These are phyloP conservation scores for Trichomonascaceae sp. DNA, from an alignment of 1,139 yeast genomes.

Conservation along the genomic window DNA sequence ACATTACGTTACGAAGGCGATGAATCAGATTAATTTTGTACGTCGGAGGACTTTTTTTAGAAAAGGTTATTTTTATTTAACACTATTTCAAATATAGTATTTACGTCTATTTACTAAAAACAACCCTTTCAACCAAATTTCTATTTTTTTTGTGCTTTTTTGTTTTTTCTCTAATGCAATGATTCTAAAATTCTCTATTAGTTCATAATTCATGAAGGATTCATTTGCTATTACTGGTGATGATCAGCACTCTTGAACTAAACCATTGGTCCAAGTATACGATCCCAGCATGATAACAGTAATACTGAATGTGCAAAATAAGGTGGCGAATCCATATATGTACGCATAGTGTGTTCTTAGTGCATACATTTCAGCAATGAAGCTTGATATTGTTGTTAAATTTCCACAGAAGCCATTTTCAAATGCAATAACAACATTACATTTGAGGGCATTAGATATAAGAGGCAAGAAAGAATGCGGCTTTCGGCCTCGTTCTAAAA, in stretches of 20 bases:
- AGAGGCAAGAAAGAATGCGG: slow-evolving; percentile 22
- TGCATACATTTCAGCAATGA: slow-evolving; percentile 57
- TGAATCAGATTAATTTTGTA: slow-evolving; percentile 1
- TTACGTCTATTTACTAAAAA: neutral
- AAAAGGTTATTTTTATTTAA: neutral
- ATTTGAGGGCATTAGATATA: slow-evolving; percentile 34
- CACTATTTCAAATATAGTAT: neutral
- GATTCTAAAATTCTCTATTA: neutral
- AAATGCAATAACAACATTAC: slow-evolving; percentile 54
- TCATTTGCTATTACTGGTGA: neutral
- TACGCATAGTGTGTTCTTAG: slow-evolving; percentile 35
- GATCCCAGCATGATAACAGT: slow-evolving; percentile 43
- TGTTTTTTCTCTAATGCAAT: neutral
- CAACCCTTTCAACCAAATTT: neutral
- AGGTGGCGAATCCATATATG: slow-evolving; percentile 36
- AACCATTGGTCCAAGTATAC: slow-evolving; percentile 43
- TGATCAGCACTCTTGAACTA: slow-evolving; percentile 6
- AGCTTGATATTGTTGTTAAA: slow-evolving; percentile 71
- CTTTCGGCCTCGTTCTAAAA: slow-evolving; percentile 46
- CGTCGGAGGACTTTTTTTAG: neutral
- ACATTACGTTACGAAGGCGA: slow-evolving; percentile 64
- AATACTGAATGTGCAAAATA: slow-evolving; percentile 33
- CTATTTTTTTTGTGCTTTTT: neutral
- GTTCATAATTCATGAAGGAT: neutral
- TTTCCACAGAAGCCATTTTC: slow-evolving; percentile 73